Evolutionary conservation across 768 basidiomycete species (phyloP), one percentile per base, ranked within the genome.

Genomic region (Auriscalpium orientale): DNA sequence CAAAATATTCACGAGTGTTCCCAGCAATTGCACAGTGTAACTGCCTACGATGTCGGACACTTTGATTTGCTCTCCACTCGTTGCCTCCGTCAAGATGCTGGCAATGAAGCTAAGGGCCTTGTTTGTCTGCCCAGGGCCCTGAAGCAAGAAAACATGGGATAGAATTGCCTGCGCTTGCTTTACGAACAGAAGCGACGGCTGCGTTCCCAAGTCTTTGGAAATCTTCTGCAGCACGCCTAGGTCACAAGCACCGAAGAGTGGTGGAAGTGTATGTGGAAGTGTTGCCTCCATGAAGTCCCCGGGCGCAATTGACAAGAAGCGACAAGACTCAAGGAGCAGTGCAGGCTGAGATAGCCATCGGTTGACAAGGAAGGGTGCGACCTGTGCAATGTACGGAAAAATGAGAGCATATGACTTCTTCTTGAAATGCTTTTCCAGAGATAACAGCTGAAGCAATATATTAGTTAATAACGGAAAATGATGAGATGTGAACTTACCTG

Each of bases 1-100:
- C 65, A 97, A 73, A 11, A 79, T 78, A 37, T 92, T 77, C 18
- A 93, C 85, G 21, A 98, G 72, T 57, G 86, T 82, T 6, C 84
- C 82, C 12, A 95, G 74, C 28, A 95, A 72, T 4, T 83, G 78
- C 1, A 90, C 78, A 34, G 86, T 71, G 57, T 81, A 85, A 57
- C 83, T 84, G 48, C 80, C 81, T 46, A 94, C 78, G 63, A 88
- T 70, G 52, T 74, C 76, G 50, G 72, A 72, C 11, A 80, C 65
- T 38, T 71, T 68, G 38, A 77, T 73, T 22, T 70, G 67, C 3
- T 52, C 57, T 12, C 66, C 66, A 33, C 65, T 59, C 0, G 78
- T 75, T 1, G 77, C 77, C 22, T 79, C 76, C 15, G 65, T 68
- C n/a, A 93, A 67, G n/a, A 81, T 67, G 36, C 78, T 74, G 45